Conservation (phyloP, 2,329 filamentous ascomycete genomes). For the Ophiostoma angusticollis region DNA sequence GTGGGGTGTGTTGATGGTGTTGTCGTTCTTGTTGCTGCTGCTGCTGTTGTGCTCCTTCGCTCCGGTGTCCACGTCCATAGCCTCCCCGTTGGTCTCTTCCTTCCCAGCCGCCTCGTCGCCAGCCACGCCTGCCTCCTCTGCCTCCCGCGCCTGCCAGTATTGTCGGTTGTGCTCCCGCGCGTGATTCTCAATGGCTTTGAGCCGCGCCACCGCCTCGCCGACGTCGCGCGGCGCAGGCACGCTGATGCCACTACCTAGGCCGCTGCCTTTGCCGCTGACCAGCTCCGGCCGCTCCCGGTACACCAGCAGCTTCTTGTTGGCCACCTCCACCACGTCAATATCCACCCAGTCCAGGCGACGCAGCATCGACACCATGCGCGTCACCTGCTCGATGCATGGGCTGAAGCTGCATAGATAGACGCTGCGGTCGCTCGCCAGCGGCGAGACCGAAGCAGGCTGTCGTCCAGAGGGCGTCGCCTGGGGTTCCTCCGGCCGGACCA, state of each 20-base stretch:
- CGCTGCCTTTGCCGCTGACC: constrained; percentile 47
- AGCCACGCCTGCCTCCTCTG: neutral
- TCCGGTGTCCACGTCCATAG: constrained; percentile 15
- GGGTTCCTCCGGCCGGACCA: constrained; percentile 39
- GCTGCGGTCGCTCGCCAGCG: constrained; percentile 10
- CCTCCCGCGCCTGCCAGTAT: constrained; percentile 10
- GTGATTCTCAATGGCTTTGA: constrained; percentile 60
- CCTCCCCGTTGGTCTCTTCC: no score
- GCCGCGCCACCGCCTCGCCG: constrained; percentile 59
- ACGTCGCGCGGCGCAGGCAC: constrained; percentile 55
- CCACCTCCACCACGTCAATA: constrained; percentile 86
- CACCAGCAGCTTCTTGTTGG: constrained; percentile 67
- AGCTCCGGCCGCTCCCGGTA: constrained; percentile 69
- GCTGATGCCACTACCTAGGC: constrained; percentile 41
- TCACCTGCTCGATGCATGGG: constrained; percentile 93
- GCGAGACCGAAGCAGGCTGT: no score
- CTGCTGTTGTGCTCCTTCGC: constrained; percentile 11
- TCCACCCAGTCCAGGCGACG: constrained; percentile 77
- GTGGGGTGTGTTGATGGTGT: constrained; percentile 4
- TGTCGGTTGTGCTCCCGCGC: constrained; percentile 43
- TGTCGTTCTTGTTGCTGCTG: constrained; percentile 17
- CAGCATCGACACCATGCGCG: constrained; percentile 68
- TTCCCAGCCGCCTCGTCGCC: no score
- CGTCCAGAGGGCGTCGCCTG: constrained; percentile 12
- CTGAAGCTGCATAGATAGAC: constrained; percentile 87